Conservation (phyloP, 176 grass and related monocot genomes). For the Cenchrus purpureus region DNA sequence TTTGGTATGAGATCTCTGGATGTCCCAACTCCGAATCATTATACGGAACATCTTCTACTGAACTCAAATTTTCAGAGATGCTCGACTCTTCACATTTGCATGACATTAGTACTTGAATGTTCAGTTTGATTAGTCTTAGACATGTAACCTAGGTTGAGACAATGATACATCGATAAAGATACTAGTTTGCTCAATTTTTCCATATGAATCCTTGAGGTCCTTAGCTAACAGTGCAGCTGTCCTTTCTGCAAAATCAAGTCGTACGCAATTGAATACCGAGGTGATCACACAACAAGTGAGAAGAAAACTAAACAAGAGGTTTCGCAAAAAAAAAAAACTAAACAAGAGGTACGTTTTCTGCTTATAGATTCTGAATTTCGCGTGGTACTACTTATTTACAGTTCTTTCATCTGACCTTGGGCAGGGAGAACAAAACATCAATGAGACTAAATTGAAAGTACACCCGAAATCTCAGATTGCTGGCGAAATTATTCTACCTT, state of each 20-base stretch:
- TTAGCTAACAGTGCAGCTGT: slow-evolving; percentile 60
- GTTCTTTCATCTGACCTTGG: not conserved
- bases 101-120: not conserved
- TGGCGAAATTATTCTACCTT: not conserved
- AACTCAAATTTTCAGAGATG: not conserved
- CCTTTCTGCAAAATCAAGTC: slow-evolving; percentile 76
- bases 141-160: not conserved
- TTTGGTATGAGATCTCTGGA: not conserved
- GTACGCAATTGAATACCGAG: slow-evolving; percentile 67
- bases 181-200: not conserved
- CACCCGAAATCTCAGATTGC: not conserved
- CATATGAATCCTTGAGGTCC: slow-evolving; percentile 22
- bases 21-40: not conserved
- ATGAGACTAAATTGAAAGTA: slow-evolving; percentile 1
- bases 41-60: not conserved
- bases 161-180: not conserved
- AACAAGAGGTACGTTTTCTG: slow-evolving; percentile 50
- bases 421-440: not conserved
- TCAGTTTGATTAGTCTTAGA: not conserved
- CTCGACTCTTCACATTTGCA: not conserved
- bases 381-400: not conserved
- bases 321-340: slow-evolving; percentile 25
- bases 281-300: slow-evolving; percentile 41
- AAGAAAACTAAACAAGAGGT: slow-evolving; percentile 54
- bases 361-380: slow-evolving; percentile 10